Conservation (phyloP, 208 protist species). For the Trypanosoma platydactyli region DNA sequence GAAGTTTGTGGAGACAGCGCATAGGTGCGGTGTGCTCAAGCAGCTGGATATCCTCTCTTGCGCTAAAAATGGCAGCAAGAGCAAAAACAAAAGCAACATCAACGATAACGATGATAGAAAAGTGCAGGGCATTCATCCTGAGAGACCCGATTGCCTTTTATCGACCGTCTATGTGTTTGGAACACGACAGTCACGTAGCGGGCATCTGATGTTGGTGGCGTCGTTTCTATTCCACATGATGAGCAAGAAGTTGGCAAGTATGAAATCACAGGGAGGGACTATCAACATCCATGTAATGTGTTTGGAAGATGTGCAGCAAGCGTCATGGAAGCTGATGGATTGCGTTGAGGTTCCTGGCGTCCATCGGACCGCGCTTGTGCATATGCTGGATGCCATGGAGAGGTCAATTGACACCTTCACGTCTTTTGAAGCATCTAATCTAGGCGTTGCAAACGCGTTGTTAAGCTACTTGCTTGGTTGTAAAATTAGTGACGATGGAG, state of each 20-base stretch:
- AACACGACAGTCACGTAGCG: slow-evolving; percentile 11
- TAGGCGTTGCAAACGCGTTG: slow-evolving; percentile 27
- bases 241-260: neutral
- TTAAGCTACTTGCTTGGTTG: slow-evolving; percentile 18
- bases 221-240: slow-evolving; percentile 4
- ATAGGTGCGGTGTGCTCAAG: slow-evolving; percentile 66
- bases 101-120: neutral
- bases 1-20: slow-evolving; percentile 49
- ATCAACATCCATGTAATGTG: neutral
- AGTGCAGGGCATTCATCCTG: too few relatives aligned
- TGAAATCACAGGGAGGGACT: neutral
- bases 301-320: slow-evolving; percentile 10
- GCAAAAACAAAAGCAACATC: neutral
- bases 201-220: slow-evolving; percentile 11
- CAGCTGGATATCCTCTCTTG: slow-evolving; percentile 40
- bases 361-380: slow-evolving; percentile 11
- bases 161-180: neutral
- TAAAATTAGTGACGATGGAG: neutral
- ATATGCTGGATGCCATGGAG: slow-evolving; percentile 24
- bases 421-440: slow-evolving; percentile 27
- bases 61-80: neutral
- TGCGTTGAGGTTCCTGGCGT: slow-evolving; percentile 6
- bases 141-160: neutral
- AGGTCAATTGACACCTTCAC: slow-evolving; percentile 21
- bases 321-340: slow-evolving; percentile 15